Conservation (phyloP, 2,329 filamentous ascomycete species). For the Tolypocladium amazonense region DNA sequence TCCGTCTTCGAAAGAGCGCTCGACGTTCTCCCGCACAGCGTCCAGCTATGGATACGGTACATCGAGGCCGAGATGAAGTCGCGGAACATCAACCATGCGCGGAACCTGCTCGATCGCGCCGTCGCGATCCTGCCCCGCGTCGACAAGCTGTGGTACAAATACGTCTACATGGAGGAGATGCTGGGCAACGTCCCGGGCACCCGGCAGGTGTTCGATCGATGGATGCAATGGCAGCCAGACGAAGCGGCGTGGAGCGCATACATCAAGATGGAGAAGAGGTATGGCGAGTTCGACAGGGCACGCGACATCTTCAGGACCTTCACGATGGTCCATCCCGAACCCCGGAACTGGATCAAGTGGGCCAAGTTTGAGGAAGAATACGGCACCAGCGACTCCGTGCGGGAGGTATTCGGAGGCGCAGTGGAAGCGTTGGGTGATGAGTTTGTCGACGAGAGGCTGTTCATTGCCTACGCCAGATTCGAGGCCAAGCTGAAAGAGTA, state of each 20-base stretch:
- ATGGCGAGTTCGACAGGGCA: slow-evolving; percentile 84
- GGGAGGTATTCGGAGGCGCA: slow-evolving; percentile 82
- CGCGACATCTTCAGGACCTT: slow-evolving; percentile 83
- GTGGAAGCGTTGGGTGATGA: slow-evolving; percentile 88
- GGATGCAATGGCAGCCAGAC: slow-evolving; percentile 97
- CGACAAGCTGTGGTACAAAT: slow-evolving; percentile 98
- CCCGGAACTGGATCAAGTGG: slow-evolving; percentile 98
- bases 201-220: slow-evolving; percentile 88
- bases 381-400: slow-evolving; percentile 81
- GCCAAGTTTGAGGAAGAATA: slow-evolving; percentile 93
- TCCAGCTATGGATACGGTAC: slow-evolving; percentile 84
- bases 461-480: slow-evolving; percentile 91
- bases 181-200: slow-evolving; percentile 88
- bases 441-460: slow-evolving; percentile 91
- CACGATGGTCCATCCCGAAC: slow-evolving; percentile 85
- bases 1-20: slow-evolving; percentile 92
- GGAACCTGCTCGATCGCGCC: slow-evolving; percentile 90
- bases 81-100: slow-evolving; percentile 90
- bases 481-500: slow-evolving; percentile 93
- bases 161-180: slow-evolving; percentile 98
- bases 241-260: slow-evolving; percentile 93
- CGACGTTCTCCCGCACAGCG: slow-evolving; percentile 80
- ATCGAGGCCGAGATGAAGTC: slow-evolving; percentile 92
- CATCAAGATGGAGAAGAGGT: slow-evolving; percentile 94
- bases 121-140: slow-evolving; percentile 83